Conservation (phyloP, 441 rosid species). For the Gossypium laxum region DNA sequence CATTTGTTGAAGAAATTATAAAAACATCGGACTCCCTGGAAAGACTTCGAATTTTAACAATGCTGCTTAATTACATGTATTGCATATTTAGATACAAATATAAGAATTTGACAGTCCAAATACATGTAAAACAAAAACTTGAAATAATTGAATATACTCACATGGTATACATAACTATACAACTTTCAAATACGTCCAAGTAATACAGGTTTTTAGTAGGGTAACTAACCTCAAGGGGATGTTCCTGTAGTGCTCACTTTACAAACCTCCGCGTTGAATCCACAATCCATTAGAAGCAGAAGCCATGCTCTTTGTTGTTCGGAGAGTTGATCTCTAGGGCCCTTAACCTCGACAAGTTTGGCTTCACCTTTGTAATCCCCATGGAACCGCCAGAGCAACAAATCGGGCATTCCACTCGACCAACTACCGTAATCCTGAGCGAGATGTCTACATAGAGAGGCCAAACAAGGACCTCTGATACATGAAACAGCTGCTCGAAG, state of each 20-base stretch:
- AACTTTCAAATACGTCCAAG: background rate
- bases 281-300: constrained; percentile 67
- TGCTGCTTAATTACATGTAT: background rate
- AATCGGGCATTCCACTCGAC: constrained; percentile 95
- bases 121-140: background rate
- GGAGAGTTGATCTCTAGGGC: constrained; percentile 69
- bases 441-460: constrained; percentile 55
- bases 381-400: constrained; percentile 75
- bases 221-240: constrained; percentile 14
- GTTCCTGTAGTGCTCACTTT: constrained; percentile 40
- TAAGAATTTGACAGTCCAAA: background rate
- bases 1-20: background rate
- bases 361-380: constrained; percentile 74
- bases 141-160: background rate
- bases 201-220: background rate
- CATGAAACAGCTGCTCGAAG: constrained; percentile 78
- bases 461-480: constrained; percentile 61
- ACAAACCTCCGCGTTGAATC: constrained; percentile 73
- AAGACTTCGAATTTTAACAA: background rate
- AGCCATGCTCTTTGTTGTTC: constrained; percentile 92
- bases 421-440: constrained; percentile 77
- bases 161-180: background rate
- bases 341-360: constrained; percentile 89
- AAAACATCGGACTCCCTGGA: background rate
- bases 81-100: background rate